These are phyloP conservation scores for Trichophyton equinum DNA, from an alignment of 2,329 filamentous ascomycete species.

Conservation along the genomic window DNA sequence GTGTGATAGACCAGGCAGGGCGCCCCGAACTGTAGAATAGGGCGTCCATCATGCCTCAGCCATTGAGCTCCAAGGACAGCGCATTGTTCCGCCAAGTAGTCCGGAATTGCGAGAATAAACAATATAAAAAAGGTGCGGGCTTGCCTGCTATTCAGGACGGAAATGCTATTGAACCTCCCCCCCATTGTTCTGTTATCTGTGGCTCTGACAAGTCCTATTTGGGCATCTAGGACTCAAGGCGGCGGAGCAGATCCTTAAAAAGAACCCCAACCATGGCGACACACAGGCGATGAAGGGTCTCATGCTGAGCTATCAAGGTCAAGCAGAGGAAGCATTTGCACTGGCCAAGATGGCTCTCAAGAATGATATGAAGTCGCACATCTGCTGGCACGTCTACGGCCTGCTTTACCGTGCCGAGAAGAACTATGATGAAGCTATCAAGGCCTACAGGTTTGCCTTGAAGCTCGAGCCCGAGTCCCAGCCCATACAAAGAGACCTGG, in stretches of 20 bases:
- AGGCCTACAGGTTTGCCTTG: constrained; percentile 94
- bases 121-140: constrained; percentile 69
- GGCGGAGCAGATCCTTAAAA: constrained; percentile 90
- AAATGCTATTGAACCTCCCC: constrained; percentile 8
- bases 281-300: constrained; percentile 98
- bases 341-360: constrained; percentile 85
- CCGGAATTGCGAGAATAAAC: constrained; percentile 93
- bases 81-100: constrained; percentile 91
- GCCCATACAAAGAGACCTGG: constrained; percentile 89
- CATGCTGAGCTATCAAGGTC: constrained; percentile 84
- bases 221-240: constrained; percentile 61
- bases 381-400: constrained; percentile 99
- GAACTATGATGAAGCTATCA: constrained; percentile 98
- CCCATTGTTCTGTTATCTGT: constrained; percentile 14
- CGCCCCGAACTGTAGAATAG: constrained; percentile 2
- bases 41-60: constrained; percentile 32
- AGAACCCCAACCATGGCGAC: constrained; percentile 91
- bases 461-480: constrained; percentile 84
- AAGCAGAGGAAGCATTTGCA: constrained; percentile 85
- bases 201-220: constrained; percentile 4
- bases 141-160: not conserved
- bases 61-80: constrained; percentile 64
- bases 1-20: not conserved
- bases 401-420: constrained; percentile 85
- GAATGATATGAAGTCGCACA: constrained; percentile 97